Conservation (phyloP, 2,329 filamentous ascomycete genomes). For the Dothideomycetes sp. region DNA sequence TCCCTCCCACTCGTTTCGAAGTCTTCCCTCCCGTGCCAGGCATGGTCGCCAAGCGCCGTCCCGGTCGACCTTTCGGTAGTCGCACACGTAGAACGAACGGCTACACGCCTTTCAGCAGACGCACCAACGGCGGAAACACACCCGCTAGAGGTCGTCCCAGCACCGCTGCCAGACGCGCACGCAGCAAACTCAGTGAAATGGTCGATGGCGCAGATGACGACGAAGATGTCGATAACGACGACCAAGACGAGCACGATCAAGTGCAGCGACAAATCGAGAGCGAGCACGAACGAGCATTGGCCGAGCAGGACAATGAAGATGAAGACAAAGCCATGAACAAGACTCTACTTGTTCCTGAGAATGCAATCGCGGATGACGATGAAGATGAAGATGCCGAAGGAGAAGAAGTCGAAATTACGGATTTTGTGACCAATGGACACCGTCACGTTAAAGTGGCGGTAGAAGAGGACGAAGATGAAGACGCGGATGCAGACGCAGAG, state of each 20-base stretch:
- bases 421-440: background rate
- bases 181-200: slow-evolving; percentile 37
- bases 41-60: slow-evolving; percentile 25
- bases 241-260: slow-evolving; percentile 13
- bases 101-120: slow-evolving; percentile 17
- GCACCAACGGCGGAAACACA: slow-evolving; percentile 6
- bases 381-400: slow-evolving; percentile 21
- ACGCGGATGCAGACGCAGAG: slow-evolving; percentile 20
- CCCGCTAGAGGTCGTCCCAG: slow-evolving; percentile 8
- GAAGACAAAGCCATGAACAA: slow-evolving; percentile 4
- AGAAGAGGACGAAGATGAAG: slow-evolving; percentile 18
- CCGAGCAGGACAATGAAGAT: background rate
- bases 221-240: slow-evolving; percentile 23
- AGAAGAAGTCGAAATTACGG: slow-evolving; percentile 23
- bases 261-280: slow-evolving; percentile 5
- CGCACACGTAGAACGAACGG: slow-evolving; percentile 21
- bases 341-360: slow-evolving; percentile 4
- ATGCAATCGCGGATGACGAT: slow-evolving; percentile 21
- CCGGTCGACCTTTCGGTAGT: slow-evolving; percentile 22
- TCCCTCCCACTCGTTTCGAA: slow-evolving; percentile 65
- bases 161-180: slow-evolving; percentile 26
- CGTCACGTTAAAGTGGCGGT: slow-evolving; percentile 7
- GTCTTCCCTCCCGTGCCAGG: slow-evolving; percentile 63
- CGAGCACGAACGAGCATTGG: slow-evolving; percentile 3
- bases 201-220: slow-evolving; percentile 20